Conservation (phyloP, 1,139 yeast species). For the Taphrina flavorubra region DNA sequence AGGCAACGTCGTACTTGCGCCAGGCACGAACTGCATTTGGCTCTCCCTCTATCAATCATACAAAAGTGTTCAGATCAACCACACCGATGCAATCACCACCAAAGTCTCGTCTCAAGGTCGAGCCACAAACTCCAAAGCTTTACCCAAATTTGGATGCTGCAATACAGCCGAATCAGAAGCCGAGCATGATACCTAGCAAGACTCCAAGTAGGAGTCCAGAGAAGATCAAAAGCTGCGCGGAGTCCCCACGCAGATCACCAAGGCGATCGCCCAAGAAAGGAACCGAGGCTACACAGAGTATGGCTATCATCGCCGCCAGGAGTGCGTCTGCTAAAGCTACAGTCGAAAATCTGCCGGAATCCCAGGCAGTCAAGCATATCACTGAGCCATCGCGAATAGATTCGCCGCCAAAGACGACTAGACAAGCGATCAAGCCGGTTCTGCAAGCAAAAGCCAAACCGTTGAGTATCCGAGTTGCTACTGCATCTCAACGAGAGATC, state of each 20-base stretch:
- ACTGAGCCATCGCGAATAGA: constrained; percentile 1
- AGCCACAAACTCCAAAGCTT: constrained; percentile 33
- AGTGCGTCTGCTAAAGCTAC: constrained; percentile 6
- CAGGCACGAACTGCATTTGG: constrained; percentile 40
- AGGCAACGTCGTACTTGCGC: constrained; percentile 32
- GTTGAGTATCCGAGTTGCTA: constrained; percentile 42
- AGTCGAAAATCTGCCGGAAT: background rate
- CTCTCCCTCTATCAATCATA: constrained; percentile 31
- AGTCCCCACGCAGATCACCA: constrained; percentile 25
- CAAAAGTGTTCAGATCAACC: constrained; percentile 21
- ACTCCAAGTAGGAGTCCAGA: constrained; percentile 12
- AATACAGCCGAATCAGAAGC: constrained; percentile 3
- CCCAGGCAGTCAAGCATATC: background rate
- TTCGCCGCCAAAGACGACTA: constrained; percentile 2
- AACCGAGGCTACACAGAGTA: constrained; percentile 13
- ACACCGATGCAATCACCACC: constrained; percentile 29
- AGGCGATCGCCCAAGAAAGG: constrained; percentile 23
- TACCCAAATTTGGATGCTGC: constrained; percentile 23
- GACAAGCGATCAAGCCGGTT: background rate
- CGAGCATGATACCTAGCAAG: constrained; percentile 30
- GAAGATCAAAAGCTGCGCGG: background rate
- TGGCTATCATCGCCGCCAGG: constrained; percentile 30
- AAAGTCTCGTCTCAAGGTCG: constrained; percentile 11
- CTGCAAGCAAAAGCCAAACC: constrained; percentile 29
- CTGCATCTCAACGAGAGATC: constrained; percentile 43